phyloP scores from a whole-genome alignment of 257 asterid species.

The Solanum verrucosum region DNA sequence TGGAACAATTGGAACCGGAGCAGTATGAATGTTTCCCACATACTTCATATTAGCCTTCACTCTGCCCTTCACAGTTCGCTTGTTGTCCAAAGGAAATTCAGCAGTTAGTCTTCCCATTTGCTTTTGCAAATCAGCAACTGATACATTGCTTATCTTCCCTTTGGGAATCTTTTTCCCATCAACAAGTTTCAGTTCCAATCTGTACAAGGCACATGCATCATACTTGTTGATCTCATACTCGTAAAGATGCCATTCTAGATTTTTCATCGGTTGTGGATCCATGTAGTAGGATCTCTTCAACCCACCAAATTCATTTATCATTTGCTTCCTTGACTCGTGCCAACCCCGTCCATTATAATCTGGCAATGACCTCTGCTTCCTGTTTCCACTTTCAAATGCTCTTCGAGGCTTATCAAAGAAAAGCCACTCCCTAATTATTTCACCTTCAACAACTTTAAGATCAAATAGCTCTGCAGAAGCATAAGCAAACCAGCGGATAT shows the following conservation, averaged over 20 bases:
- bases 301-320: conserved; percentile 78
- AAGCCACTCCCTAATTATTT: conserved; percentile 93
- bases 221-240: conserved; percentile 71
- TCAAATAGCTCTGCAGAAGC: conserved; percentile 74
- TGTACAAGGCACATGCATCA: conserved; percentile 67
- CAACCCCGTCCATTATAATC: conserved; percentile 97
- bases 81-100: conserved; percentile 52
- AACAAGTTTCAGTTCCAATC: conserved; percentile 60
- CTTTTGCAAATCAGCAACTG: conserved; percentile 87
- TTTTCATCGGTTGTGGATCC: conserved; percentile 97
- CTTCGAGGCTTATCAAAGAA: conserved; percentile 96
- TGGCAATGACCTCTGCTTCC: conserved; percentile 96
- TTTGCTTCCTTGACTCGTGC: conserved; percentile 97
- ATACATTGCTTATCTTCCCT: conserved; percentile 55
- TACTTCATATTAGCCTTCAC: conserved; percentile 16
- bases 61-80: conserved; percentile 17
- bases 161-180: conserved; percentile 71
- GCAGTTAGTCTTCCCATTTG: conserved; percentile 81
- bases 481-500: neutral
- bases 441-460: conserved; percentile 65
- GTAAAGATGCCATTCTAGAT: conserved; percentile 85
- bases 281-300: conserved; percentile 93
- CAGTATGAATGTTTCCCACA: neutral
- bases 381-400: conserved; percentile 96
- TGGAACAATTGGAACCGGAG: conserved; percentile 10